Base-by-base conservation (phyloP, 768 basidiomycete species). In the Fibroporia radiculosa region DNA sequence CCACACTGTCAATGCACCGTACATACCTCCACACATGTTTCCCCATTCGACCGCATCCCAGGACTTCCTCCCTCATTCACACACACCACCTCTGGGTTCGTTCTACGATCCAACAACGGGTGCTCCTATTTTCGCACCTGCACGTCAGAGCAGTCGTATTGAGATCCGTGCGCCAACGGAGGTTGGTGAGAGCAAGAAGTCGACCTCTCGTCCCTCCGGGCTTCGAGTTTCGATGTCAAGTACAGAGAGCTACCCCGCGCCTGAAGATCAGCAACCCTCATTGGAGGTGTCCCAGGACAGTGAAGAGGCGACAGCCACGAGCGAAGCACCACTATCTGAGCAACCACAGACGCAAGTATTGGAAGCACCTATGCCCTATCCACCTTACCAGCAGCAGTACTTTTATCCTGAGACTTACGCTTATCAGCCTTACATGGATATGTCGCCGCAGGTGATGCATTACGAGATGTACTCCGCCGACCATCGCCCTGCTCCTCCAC, bases 321-420 rank as follows among this genome's bases (percentile, higher is more conserved):
- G 12, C 11, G 42, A 13, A 12, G 39, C 33, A 25, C 18, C 33
- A 43, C 44, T 37, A 4, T 41, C 10, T n/a, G 47, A 46, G 20
- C 47, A 53, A 25, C 47, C 48, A 2, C 50, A 56, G 10, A 52
- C 64, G 39, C 65, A 59, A 22, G 52, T 56, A 13, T 49, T 64
- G 54, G 63, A 65, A 23, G 44, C 59, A 26, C 28, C 26, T 18
- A 72, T 79, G 66, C 63, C 64, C 37, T 84, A 84, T 44, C 56
- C 73, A 19, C 60, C 72, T n/a, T 84, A 84, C 40, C 75, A 73
- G 28, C 72, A 76, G 54, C 72, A 69, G 31, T 84, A 84, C 66
- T 87, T 83, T 62, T 84, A 81, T 61, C 80, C 81, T 19, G 80
- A 82, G 40, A 70, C 74, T 48, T 85, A 85, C 41, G 70, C 66